Percentiles rank a stretch among this genome's conserved stretches.
phyloP scores from a whole-genome alignment of 2,329 filamentous ascomycete genomes.

The Diaporthe citriasiana region DNA sequence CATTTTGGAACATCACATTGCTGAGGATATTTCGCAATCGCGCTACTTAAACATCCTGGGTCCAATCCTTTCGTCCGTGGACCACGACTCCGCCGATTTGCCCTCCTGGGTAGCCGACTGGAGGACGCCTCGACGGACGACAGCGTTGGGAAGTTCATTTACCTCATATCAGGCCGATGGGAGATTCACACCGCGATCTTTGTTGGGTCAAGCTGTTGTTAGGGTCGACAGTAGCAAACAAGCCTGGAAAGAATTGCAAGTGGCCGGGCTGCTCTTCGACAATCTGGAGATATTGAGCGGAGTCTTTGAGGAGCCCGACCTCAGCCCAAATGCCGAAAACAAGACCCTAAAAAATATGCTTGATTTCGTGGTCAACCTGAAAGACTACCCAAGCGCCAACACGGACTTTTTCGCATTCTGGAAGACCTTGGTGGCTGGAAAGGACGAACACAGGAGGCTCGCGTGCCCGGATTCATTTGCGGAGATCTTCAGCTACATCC shows the following conservation, averaged over 20 bases:
- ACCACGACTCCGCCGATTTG: background rate
- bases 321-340: background rate
- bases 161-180: background rate
- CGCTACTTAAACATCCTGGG: background rate
- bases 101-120: constrained; percentile 2
- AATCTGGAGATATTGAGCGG: background rate
- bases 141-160: background rate
- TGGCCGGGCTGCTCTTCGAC: background rate
- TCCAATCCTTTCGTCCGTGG: background rate
- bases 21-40: too few relatives aligned
- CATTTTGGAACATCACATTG: background rate
- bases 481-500: background rate
- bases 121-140: background rate
- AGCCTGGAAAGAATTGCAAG: background rate
- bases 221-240: background rate
- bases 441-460: background rate
- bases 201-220: background rate
- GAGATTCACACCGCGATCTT: background rate
- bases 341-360: background rate
- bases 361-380: background rate
- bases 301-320: background rate
- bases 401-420: background rate
- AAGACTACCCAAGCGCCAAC: background rate
- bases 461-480: background rate
- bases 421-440: background rate